These are phyloP conservation scores for Vaccinium macrocarpon DNA, from an alignment of 148 eudicot genomes.

Conservation along the genomic window DNA sequence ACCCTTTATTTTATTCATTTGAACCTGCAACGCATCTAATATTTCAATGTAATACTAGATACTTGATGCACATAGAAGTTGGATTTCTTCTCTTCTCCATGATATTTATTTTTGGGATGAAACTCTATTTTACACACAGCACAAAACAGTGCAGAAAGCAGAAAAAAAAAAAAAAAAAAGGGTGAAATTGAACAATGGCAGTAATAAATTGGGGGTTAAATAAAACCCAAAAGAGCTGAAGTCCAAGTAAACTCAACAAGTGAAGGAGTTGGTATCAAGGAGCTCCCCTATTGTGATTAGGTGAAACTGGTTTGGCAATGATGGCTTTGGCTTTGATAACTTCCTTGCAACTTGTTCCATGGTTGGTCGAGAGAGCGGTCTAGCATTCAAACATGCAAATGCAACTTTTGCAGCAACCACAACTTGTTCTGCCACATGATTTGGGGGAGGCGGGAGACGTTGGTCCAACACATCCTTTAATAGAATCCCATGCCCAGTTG, in stretches of 20 bases:
- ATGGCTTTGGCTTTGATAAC: neutral
- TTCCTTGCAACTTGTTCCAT: neutral
- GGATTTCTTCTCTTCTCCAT: neutral
- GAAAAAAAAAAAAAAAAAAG: no score
- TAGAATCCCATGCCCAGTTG: neutral
- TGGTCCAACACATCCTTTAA: conserved; percentile 9
- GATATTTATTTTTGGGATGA: no score
- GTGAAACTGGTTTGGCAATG: neutral
- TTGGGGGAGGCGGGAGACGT: neutral
- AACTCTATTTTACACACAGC: neutral
- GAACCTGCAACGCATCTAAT: neutral
- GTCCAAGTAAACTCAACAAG: neutral
- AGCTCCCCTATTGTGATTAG: neutral
- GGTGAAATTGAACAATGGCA: neutral
- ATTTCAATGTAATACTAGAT: neutral
- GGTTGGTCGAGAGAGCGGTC: neutral
- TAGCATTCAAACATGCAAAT: conserved; percentile 6
- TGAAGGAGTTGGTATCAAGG: neutral
- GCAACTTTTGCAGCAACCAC: neutral
- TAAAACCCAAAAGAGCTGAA: neutral
- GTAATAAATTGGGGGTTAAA: no score
- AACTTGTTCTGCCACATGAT: neutral
- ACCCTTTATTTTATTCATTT: no score
- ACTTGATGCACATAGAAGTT: neutral
- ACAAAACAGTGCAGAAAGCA: neutral